Conservation (phyloP, 2,329 filamentous ascomycete genomes). For the Nothophoma quercina region DNA sequence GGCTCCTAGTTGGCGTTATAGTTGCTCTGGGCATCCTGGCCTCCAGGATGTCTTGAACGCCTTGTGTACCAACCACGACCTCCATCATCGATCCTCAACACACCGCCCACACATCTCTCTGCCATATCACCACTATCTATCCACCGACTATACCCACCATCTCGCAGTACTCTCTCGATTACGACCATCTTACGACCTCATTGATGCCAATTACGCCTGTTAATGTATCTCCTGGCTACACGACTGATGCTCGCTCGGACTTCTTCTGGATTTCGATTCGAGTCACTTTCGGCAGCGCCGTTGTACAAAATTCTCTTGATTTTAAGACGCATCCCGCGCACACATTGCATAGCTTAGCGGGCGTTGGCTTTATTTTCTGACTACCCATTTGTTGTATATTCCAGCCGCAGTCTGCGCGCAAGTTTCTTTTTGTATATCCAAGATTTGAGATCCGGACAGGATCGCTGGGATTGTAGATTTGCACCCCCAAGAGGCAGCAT, state of each 20-base stretch:
- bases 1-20: constrained; percentile 18
- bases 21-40: constrained; percentile 45
- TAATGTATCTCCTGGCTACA: constrained; percentile 20
- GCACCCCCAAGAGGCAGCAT: constrained; percentile 6
- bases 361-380: constrained; percentile 35
- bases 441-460: constrained; percentile 9
- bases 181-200: constrained; percentile 28
- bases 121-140: constrained; percentile 5
- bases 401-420: constrained; percentile 13
- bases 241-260: constrained; percentile 26
- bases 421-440: constrained; percentile 10
- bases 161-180: constrained; percentile 23
- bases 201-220: constrained; percentile 14
- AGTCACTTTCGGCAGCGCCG: constrained; percentile 30
- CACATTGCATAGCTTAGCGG: constrained; percentile 44
- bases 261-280: constrained; percentile 24
- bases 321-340: constrained; percentile 21
- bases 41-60: constrained; percentile 43
- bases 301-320: constrained; percentile 33
- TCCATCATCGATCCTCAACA: constrained; percentile 9
- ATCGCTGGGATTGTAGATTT: constrained; percentile 12
- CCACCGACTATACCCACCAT: constrained; percentile 11
- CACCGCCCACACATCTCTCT: constrained; percentile 5
- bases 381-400: constrained; percentile 21
- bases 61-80: constrained; percentile 1